Conservation (phyloP, 805 yeast genomes). For the Tetrapisispora namnaoensis region DNA sequence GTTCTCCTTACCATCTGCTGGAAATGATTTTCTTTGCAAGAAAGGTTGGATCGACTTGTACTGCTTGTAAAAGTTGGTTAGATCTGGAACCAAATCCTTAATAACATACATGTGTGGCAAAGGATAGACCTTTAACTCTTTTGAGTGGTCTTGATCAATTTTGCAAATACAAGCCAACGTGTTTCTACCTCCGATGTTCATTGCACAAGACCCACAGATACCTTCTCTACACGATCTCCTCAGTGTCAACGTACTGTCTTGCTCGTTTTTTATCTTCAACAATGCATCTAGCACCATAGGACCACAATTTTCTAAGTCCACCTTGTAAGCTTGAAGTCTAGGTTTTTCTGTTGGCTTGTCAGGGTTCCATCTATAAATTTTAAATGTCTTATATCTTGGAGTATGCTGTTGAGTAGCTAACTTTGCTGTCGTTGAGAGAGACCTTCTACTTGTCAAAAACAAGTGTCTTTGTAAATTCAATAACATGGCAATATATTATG, state of each 20-base stretch:
- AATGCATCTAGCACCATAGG: slow-evolving; percentile 97
- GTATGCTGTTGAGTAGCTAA: slow-evolving; percentile 13
- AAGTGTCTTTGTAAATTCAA: not conserved
- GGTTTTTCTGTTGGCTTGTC: slow-evolving; percentile 93
- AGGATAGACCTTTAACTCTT: slow-evolving; percentile 84
- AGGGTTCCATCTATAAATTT: slow-evolving; percentile 97
- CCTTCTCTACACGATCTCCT: slow-evolving; percentile 99
- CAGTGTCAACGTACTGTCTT: slow-evolving; percentile 89
- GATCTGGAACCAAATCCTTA: slow-evolving; percentile 93
- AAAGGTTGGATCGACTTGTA: slow-evolving; percentile 97
- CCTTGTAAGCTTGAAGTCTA: slow-evolving; percentile 65
- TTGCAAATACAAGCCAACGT: slow-evolving; percentile 94
- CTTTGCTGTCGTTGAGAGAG: not conserved
- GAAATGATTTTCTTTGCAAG: slow-evolving; percentile 67
- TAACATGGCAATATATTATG: not conserved
- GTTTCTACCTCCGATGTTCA: slow-evolving; percentile 97
- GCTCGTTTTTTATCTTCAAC: slow-evolving; percentile 90
- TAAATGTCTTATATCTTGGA: slow-evolving; percentile 68
- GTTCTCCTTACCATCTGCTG: slow-evolving; percentile 88
- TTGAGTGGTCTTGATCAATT: slow-evolving; percentile 69
- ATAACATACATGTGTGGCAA: slow-evolving; percentile 97
- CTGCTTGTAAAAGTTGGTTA: slow-evolving; percentile 96
- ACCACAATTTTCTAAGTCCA: slow-evolving; percentile 87
- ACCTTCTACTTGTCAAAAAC: not conserved
- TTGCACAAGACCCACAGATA: slow-evolving; percentile 98